Percentiles rank a stretch among this genome's conserved stretches.
Conservation (phyloP, 176 grass and related monocot species). For the Oryza nivara region DNA sequence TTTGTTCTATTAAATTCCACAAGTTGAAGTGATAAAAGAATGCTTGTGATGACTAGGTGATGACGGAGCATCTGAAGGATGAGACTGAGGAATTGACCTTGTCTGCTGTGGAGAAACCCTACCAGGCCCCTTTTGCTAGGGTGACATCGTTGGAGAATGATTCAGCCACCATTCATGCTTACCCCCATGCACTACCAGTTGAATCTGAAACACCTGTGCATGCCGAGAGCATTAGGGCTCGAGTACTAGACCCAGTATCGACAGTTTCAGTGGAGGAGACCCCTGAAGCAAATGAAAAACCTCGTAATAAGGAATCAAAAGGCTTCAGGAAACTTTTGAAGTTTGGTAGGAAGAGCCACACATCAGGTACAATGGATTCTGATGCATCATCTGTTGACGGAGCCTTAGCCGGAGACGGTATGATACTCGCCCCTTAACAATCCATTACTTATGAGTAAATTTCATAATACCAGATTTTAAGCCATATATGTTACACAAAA, state of each 20-base stretch:
- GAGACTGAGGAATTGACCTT: slow-evolving; percentile 40
- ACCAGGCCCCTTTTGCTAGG: slow-evolving; percentile 74
- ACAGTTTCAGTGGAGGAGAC: slow-evolving; percentile 46
- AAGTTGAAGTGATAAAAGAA: slow-evolving; percentile 14
- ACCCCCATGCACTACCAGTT: slow-evolving; percentile 27
- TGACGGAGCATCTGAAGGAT: slow-evolving; percentile 49
- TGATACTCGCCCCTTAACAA: slow-evolving; percentile 8
- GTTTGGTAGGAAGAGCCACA: slow-evolving; percentile 81
- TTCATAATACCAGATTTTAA: background rate
- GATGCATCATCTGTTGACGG: slow-evolving; percentile 72
- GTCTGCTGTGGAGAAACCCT: slow-evolving; percentile 45
- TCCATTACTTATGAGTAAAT: background rate
- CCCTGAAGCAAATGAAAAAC: slow-evolving; percentile 48
- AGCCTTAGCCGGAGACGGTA: slow-evolving; percentile 64
- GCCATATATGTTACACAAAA: no score
- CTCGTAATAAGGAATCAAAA: slow-evolving; percentile 76
- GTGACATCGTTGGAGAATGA: slow-evolving; percentile 67
- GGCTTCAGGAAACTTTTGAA: slow-evolving; percentile 91
- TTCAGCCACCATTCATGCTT: slow-evolving; percentile 26
- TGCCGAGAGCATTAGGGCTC: slow-evolving; percentile 53
- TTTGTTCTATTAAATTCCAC: background rate
- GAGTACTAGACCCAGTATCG: slow-evolving; percentile 35
- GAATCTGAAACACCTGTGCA: slow-evolving; percentile 49
- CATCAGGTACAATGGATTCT: slow-evolving; percentile 49
- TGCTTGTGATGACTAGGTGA: slow-evolving; percentile 55